Percentiles rank a stretch among this genome's conserved stretches.
phyloP scores from a whole-genome alignment of 108 stramenopile genomes.

The Stephanodiscus triporus region DNA sequence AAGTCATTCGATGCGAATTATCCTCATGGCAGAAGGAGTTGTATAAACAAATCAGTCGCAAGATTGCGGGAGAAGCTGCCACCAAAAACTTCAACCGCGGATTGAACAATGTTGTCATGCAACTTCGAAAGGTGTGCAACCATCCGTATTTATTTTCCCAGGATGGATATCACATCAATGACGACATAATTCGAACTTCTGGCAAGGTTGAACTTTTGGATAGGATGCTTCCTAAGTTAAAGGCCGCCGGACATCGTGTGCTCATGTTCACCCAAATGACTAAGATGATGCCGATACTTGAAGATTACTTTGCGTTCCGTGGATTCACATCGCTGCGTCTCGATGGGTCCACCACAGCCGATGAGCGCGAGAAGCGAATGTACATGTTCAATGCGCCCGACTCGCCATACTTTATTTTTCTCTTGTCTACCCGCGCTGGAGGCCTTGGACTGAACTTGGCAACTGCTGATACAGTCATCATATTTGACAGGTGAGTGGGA shows the following conservation, averaged over 20 bases:
- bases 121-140: conserved; percentile 92
- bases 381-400: conserved; percentile 94
- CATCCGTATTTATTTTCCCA: conserved; percentile 89
- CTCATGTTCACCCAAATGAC: conserved; percentile 98
- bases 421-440: conserved; percentile 95
- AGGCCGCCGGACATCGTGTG: conserved; percentile 90
- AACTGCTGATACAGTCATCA: conserved; percentile 95
- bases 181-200: conserved; percentile 80
- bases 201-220: conserved; percentile 94
- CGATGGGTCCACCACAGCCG: conserved; percentile 90
- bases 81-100: conserved; percentile 61
- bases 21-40: conserved; percentile 88
- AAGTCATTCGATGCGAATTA: conserved; percentile 83
- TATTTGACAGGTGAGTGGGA: conserved; percentile 72
- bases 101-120: conserved; percentile 92
- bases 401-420: conserved; percentile 89
- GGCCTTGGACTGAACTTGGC: conserved; percentile 85
- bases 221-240: conserved; percentile 90
- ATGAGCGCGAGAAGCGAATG: conserved; percentile 95
- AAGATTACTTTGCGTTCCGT: conserved; percentile 89
- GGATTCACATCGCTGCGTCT: conserved; percentile 78
- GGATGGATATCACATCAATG: conserved; percentile 81
- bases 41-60: conserved; percentile 81
- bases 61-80: conserved; percentile 67
- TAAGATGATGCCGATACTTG: conserved; percentile 89